phyloP scores from a whole-genome alignment of 75 land plant species.

The Cupressus sempervirens region DNA sequence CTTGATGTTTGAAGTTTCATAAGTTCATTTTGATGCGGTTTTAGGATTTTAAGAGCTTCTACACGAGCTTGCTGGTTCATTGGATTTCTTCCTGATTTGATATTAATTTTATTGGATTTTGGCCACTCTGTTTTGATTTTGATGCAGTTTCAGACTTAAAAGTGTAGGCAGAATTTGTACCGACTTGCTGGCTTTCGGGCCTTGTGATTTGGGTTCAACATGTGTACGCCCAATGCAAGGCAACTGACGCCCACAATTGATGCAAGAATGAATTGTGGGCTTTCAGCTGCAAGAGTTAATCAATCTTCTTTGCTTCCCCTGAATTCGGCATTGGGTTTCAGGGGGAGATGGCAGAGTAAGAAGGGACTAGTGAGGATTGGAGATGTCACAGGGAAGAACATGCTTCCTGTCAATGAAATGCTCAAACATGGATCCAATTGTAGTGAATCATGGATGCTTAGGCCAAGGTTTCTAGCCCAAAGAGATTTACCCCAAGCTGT shows the following conservation, averaged over 20 bases:
- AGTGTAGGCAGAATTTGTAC: neutral
- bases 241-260: constrained; percentile 4
- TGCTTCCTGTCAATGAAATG: neutral
- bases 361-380: neutral
- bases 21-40: neutral
- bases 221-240: constrained; percentile 1
- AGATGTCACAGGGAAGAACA: neutral
- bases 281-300: neutral
- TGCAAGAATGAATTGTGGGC: constrained; percentile 10
- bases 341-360: neutral
- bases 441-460: neutral
- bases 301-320: neutral
- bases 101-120: neutral
- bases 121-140: neutral
- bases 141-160: neutral
- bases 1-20: neutral
- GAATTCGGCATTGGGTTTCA: neutral
- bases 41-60: neutral
- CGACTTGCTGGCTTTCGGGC: neutral
- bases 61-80: neutral
- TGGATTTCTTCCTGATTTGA: neutral
- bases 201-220: neutral
- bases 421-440: neutral
- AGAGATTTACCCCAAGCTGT: neutral
- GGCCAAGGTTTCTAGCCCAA: neutral